phyloP scores from a whole-genome alignment of 306 rosid genomes.

The Corylus americana region DNA sequence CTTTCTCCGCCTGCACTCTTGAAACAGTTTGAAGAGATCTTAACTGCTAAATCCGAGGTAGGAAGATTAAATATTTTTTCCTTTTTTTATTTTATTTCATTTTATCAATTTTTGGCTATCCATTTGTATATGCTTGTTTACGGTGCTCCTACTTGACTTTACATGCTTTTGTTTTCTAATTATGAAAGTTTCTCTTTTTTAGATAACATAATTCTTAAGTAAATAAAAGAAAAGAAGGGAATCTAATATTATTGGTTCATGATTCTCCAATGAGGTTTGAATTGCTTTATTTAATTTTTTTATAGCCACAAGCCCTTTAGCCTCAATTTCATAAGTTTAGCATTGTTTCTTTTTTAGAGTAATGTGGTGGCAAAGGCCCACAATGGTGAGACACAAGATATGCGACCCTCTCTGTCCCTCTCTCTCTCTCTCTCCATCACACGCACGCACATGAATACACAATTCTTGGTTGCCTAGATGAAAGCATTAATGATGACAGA shows the following conservation, averaged over 20 bases:
- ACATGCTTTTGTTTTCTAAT: not conserved
- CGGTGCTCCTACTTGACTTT: not conserved
- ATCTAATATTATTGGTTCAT: not conserved
- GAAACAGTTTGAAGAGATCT: conserved; percentile 57
- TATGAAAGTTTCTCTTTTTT: not conserved
- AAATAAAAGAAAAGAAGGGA: not conserved
- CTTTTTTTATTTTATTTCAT: not conserved
- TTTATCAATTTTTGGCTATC: not conserved
- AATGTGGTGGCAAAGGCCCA: not conserved
- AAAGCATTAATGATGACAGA: too few species aligned
- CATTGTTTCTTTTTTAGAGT: too few species aligned
- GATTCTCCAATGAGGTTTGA: too few species aligned
- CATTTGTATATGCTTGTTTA: not conserved
- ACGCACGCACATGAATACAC: too few species aligned
- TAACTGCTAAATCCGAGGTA: conserved; percentile 56
- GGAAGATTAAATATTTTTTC: not conserved
- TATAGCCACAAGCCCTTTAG: not conserved
- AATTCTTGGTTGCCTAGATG: too few species aligned
- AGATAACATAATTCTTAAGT: not conserved
- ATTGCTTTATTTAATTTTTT: not conserved
- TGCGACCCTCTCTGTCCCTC: not conserved
- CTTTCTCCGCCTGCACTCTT: conserved; percentile 56
- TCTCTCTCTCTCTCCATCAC: too few species aligned
- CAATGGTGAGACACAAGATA: not conserved
- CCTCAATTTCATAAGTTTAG: not conserved